Percentiles rank a stretch among this genome's conserved stretches.
Conservation (phyloP, 2,329 filamentous ascomycete genomes). For the Pyrenochaeta sp. region DNA sequence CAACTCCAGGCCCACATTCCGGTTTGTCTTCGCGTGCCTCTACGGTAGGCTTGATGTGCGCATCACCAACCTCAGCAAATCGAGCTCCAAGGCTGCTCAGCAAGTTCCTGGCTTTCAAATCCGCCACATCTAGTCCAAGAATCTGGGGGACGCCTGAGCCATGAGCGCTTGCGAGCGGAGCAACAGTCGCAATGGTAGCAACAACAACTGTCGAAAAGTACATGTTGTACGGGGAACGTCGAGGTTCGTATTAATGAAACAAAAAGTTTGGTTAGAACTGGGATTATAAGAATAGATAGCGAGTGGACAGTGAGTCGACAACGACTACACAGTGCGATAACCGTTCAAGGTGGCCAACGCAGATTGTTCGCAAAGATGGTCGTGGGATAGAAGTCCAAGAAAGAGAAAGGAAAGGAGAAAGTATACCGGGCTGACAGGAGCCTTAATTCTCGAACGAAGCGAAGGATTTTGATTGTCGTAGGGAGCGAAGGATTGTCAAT, state of each 20-base stretch:
- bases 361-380: too few relatives aligned
- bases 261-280: conserved; percentile 20
- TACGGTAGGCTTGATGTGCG: conserved; percentile 17
- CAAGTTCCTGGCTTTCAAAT: conserved; percentile 46
- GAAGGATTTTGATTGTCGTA: too few relatives aligned
- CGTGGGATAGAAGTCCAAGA: too few relatives aligned
- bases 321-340: too few relatives aligned
- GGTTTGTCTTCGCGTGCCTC: conserved; percentile 41
- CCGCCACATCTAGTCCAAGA: conserved; percentile 43
- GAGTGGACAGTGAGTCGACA: too few relatives aligned
- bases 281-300: too few relatives aligned
- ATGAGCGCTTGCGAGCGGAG: conserved; percentile 43
- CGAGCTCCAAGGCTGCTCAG: conserved; percentile 39
- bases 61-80: conserved; percentile 30
- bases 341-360: too few relatives aligned
- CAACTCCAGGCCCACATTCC: conserved; percentile 43
- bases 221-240: conserved; percentile 27
- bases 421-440: too few relatives aligned
- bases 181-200: conserved; percentile 38
- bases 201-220: conserved; percentile 41
- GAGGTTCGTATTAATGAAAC: conserved; percentile 35
- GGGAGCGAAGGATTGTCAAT: too few relatives aligned
- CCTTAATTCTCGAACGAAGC: too few relatives aligned
- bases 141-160: conserved; percentile 42
- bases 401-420: too few relatives aligned